Base-by-base conservation (phyloP, 1,284 basidiomycete genomes). In the Phlebopus sp. region DNA sequence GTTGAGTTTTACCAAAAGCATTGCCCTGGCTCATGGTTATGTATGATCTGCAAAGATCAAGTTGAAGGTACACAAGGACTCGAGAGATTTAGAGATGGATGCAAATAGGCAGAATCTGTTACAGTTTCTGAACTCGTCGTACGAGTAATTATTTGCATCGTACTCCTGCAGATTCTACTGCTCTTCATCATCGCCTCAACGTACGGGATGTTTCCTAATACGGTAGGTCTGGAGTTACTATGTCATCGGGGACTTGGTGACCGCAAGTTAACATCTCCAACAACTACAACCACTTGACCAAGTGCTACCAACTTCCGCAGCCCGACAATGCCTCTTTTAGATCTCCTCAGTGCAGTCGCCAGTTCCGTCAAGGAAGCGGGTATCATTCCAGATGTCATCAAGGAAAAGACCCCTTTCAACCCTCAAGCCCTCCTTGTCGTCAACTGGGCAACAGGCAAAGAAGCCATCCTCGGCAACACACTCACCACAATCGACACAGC, bases 331-430 rank as follows among this genome's bases (percentile, higher is more conserved):
- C 44, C 62, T 34, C 50, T 59, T 42, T 32, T 67, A 13, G 74
- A 77, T 51, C 72, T 74, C 9, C 62, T 78, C 21, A 60, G 65
- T 17, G 63, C 70, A 31, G 65, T 82, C 14, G 56, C 69, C 10
- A 35, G 57, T 34, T 60, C 72, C 4, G 69, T 82, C 47, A 59
- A 69, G 50, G 56, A 64, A 21, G 69, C 72, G 14, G 59, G 72
- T n/a, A 68, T 84, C 50, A 77, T 82, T 41, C 78, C 81, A 3
- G 79, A 82, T 53, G 72, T 84, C 25, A 68, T 84, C 39, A 77
- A 80, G 6, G 56, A 56, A 37, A 57, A 60, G 3, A 50, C 61
- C 15, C 38, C 59, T 18, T 81, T 82, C 60, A 56, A 48, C 4
- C 79, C 80, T 0, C 69, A 79, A n/a, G 66, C 77, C 1, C 64